A percentile compares a stretch with the other conserved stretches of the same genome.
phyloP scores from a whole-genome alignment of 164 flowering plant species.

The Berberis thunbergii region DNA sequence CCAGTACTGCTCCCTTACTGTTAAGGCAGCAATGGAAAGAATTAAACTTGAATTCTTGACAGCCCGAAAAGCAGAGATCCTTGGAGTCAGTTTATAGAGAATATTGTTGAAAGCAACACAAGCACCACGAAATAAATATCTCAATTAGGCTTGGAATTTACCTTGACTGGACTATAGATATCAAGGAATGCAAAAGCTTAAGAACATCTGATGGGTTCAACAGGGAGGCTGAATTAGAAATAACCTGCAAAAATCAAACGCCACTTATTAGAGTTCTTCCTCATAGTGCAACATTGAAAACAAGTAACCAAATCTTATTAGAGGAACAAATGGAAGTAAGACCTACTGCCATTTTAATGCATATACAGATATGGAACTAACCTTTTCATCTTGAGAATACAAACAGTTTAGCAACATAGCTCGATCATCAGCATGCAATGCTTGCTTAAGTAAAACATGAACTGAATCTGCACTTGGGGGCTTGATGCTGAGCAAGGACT shows the following conservation, averaged over 20 bases:
- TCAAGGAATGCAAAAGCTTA: constrained; percentile 63
- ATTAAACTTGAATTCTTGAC: not conserved
- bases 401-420: constrained; percentile 71
- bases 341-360: not conserved
- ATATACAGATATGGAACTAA: constrained; percentile 6
- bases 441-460: constrained; percentile 80
- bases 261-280: not conserved
- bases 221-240: constrained; percentile 56
- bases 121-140: too few relatives aligned
- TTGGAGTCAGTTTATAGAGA: too few relatives aligned
- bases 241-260: constrained; percentile 45
- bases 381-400: constrained; percentile 76
- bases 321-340: not conserved
- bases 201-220: constrained; percentile 67
- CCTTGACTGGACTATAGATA: constrained; percentile 68
- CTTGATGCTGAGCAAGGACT: constrained; percentile 19
- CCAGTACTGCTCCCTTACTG: constrained; percentile 73
- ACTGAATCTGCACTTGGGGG: constrained; percentile 95
- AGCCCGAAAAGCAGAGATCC: too few relatives aligned
- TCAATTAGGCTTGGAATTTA: constrained; percentile 12
- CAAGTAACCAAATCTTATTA: not conserved
- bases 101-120: too few relatives aligned
- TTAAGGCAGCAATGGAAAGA: not conserved
- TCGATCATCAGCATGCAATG: constrained; percentile 83
- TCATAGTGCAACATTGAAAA: not conserved